Evolutionary conservation across 257 asterid genomes (phyloP).

Genomic region (Coffea eugenioides): DNA sequence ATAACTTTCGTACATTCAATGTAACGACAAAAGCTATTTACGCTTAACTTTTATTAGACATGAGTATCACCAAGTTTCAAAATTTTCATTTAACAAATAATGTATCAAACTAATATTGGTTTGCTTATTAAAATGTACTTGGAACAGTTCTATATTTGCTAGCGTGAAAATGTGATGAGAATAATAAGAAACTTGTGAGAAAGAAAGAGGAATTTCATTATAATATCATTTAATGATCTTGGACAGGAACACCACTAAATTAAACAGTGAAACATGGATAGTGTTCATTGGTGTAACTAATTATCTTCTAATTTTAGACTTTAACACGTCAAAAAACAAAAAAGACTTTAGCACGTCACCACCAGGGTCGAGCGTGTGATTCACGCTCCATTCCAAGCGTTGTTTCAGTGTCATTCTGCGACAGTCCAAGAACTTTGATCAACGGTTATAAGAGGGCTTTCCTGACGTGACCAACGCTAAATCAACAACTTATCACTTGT

Average conservation of each 20-base stretch:
- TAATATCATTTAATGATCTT: background rate
- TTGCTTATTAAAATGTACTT: too few relatives aligned
- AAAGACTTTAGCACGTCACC: too few relatives aligned
- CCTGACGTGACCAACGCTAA: constrained; percentile 20
- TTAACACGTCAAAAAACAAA: too few relatives aligned
- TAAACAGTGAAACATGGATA: background rate
- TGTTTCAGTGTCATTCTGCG: too few relatives aligned
- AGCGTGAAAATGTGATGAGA: too few relatives aligned
- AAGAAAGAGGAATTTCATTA: background rate
- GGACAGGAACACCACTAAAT: background rate
- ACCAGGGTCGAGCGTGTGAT: background rate
- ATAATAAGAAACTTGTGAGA: too few relatives aligned
- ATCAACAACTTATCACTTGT: constrained; percentile 13
- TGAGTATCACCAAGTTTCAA: background rate
- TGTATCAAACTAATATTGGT: background rate
- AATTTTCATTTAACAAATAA: too few relatives aligned
- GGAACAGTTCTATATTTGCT: too few relatives aligned
- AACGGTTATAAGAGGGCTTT: constrained; percentile 6
- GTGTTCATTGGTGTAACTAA: background rate
- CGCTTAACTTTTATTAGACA: background rate
- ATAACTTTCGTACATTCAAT: background rate
- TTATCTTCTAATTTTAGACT: too few relatives aligned
- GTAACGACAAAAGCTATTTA: background rate
- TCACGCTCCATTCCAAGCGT: constrained; percentile 5
- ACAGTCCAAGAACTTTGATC: background rate